Conservation (phyloP, 192 early-diverging fungal genomes). For the Coemansia sp. region DNA sequence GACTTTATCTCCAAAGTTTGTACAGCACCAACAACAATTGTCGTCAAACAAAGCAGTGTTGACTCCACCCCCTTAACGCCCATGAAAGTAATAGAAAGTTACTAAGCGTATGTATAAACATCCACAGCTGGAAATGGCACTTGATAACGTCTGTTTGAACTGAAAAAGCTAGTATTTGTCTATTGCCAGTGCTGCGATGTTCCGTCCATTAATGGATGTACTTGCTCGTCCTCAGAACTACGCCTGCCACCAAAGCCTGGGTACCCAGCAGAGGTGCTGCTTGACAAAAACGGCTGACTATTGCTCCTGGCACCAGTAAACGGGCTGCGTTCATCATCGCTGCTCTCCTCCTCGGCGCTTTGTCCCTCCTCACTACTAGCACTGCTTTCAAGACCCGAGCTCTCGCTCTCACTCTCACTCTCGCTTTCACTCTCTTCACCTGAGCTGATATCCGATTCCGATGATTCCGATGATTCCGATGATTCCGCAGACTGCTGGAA, state of each 20-base stretch:
- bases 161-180: too few species aligned
- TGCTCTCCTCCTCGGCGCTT: not conserved
- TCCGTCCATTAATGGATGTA: conserved; percentile 29
- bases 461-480: too few species aligned
- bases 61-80: too few species aligned
- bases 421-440: not conserved
- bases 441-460: conserved; percentile 6
- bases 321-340: conserved; percentile 7
- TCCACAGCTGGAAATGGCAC: too few species aligned
- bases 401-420: not conserved
- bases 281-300: not conserved
- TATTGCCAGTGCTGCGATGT: conserved; percentile 50
- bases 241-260: not conserved
- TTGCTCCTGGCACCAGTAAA: conserved; percentile 1
- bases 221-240: conserved; percentile 7
- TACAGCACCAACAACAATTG: too few species aligned
- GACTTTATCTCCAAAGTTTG: too few species aligned
- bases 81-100: too few species aligned
- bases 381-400: not conserved
- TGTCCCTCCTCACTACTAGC: conserved; percentile 5
- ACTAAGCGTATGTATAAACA: too few species aligned
- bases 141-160: too few species aligned
- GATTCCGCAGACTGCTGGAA: conserved; percentile 22
- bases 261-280: not conserved
- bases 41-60: too few species aligned